A percentile compares a stretch with the other conserved stretches of the same genome.
Conservation (phyloP, 2,329 filamentous ascomycete genomes). For the Reticulascus tulasneorum region DNA sequence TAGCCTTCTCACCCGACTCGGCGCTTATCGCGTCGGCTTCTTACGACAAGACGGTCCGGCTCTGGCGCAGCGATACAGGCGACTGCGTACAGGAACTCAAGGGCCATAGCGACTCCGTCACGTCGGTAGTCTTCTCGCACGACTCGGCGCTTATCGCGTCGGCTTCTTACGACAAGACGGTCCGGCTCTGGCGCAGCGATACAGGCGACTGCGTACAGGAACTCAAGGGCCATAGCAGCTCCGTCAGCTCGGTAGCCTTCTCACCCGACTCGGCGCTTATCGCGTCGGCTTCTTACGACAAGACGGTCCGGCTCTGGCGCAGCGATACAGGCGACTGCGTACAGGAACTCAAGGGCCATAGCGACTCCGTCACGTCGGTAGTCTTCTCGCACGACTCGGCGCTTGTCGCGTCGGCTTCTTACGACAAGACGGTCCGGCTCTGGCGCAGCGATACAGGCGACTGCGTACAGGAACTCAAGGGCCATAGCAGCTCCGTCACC, state of each 20-base stretch:
- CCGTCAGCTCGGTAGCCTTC: slow-evolving; percentile 7
- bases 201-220: too few relatives aligned
- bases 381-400: background rate
- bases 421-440: background rate
- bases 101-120: too few relatives aligned
- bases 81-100: too few relatives aligned
- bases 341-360: slow-evolving; percentile 4
- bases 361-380: slow-evolving; percentile 1
- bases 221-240: slow-evolving; percentile 3
- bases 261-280: slow-evolving; percentile 8
- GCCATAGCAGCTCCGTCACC: background rate
- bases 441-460: background rate
- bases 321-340: slow-evolving; percentile 5
- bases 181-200: too few relatives aligned
- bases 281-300: slow-evolving; percentile 1
- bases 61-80: too few relatives aligned
- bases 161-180: too few relatives aligned
- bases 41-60: background rate
- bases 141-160: too few relatives aligned
- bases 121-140: too few relatives aligned
- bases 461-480: background rate
- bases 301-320: slow-evolving; percentile 1
- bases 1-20: slow-evolving; percentile 10
- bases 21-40: background rate
- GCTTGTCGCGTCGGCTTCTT: background rate